Percentiles rank a stretch among this genome's conserved stretches.
Evolutionary conservation across 345 rosid genomes (phyloP).

Genomic region (Atalantia buxifolia): DNA sequence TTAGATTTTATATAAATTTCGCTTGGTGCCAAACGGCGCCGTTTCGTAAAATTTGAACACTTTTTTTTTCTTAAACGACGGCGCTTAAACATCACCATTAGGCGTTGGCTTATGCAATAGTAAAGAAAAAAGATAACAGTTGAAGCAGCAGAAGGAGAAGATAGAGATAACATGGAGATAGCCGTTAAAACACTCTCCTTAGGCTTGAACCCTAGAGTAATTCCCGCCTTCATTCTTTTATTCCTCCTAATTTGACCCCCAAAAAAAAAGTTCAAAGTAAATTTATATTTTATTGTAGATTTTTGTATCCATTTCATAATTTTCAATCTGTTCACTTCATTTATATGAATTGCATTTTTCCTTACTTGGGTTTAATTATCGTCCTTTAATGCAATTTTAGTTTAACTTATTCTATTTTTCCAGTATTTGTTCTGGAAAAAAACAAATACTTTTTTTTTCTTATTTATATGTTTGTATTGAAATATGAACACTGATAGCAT

Average conservation of each 20-base stretch:
- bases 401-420: background rate
- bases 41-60: background rate
- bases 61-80: background rate
- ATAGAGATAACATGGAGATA: conserved; percentile 26
- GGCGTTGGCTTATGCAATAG: too few species aligned
- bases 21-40: background rate
- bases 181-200: conserved; percentile 27
- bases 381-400: background rate
- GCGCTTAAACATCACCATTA: background rate
- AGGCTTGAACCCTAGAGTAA: conserved; percentile 34
- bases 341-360: background rate
- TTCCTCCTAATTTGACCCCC: background rate
- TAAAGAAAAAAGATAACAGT: background rate
- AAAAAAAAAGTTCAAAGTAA: background rate
- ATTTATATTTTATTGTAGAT: background rate
- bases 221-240: background rate
- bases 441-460: too few species aligned
- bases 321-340: background rate
- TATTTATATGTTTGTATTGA: background rate
- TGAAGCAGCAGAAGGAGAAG: background rate
- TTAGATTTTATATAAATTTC: background rate
- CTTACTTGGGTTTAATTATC: background rate
- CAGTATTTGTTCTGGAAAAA: background rate
- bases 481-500: background rate
- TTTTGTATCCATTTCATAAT: background rate